Conservation (phyloP, 1,284 basidiomycete species). For the Ganoderma sinense region DNA sequence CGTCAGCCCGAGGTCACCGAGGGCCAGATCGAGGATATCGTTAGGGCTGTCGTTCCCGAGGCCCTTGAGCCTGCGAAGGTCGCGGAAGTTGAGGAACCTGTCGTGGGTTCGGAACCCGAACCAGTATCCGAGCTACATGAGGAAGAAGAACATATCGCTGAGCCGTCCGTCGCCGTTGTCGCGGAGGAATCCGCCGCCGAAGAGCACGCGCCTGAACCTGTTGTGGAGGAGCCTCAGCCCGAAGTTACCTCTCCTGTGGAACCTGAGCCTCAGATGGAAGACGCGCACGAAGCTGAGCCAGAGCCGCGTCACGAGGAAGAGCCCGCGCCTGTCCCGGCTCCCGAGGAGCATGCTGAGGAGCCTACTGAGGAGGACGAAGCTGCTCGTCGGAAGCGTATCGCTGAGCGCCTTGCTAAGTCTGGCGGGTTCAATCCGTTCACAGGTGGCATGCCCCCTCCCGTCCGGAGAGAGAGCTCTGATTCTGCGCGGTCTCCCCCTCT, state of each 20-base stretch:
- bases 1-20: constrained; percentile 28
- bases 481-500: constrained; percentile 23
- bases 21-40: constrained; percentile 25
- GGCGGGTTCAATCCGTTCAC: constrained; percentile 72
- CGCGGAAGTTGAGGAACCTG: constrained; percentile 24
- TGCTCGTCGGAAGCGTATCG: constrained; percentile 60
- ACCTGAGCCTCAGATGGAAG: not conserved
- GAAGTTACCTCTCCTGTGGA: constrained; percentile 1
- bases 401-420: constrained; percentile 69
- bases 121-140: not conserved
- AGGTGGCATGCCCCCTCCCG: constrained; percentile 42
- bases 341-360: constrained; percentile 29
- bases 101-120: not conserved
- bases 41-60: constrained; percentile 17
- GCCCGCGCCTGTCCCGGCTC: not conserved
- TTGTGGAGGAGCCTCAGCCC: constrained; percentile 6
- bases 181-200: constrained; percentile 22
- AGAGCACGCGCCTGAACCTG: not conserved
- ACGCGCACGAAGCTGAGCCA: not conserved
- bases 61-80: constrained; percentile 18
- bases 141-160: constrained; percentile 15
- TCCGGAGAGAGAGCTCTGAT: constrained; percentile 30
- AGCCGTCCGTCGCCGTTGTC: not conserved
- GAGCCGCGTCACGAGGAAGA: not conserved
- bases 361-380: constrained; percentile 48